Conservation (phyloP, 129 eudicot genomes). For the Flaveria ramosissima region DNA sequence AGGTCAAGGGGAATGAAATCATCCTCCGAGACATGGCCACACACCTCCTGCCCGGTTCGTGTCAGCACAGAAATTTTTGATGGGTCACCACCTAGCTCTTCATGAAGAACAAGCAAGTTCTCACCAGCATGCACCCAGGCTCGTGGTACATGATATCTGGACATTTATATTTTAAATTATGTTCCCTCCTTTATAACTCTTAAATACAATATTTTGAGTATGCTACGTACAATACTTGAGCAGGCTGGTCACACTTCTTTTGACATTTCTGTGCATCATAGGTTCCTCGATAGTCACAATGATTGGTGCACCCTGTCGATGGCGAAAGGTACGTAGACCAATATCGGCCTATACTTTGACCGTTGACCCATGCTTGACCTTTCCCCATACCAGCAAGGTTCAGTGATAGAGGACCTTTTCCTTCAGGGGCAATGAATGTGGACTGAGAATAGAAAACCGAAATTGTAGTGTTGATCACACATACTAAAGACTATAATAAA, state of each 20-base stretch:
- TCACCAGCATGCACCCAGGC: constrained; percentile 68
- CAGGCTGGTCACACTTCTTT: constrained; percentile 75
- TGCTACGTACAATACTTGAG: constrained; percentile 68
- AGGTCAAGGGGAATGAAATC: constrained; percentile 61
- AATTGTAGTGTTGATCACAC: constrained; percentile 12
- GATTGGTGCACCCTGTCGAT: constrained; percentile 54
- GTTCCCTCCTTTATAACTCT: neutral
- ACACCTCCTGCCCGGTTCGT: constrained; percentile 49
- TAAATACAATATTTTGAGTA: neutral
- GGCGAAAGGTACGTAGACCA: constrained; percentile 82
- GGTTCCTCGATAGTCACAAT: constrained; percentile 73
- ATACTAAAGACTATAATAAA: neutral
- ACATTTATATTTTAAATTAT: neutral
- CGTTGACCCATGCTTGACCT: constrained; percentile 82
- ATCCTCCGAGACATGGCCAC: constrained; percentile 53
- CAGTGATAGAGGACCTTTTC: constrained; percentile 61
- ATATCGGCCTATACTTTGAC: constrained; percentile 67
- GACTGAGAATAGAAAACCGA: constrained; percentile 40
- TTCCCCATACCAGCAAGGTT: constrained; percentile 83
- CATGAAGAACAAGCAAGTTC: constrained; percentile 73
- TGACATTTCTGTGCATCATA: constrained; percentile 64
- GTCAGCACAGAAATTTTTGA: constrained; percentile 47
- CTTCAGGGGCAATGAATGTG: constrained; percentile 64
- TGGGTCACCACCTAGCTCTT: constrained; percentile 84
- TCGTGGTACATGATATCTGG: constrained; percentile 79